phyloP scores from a whole-genome alignment of 2,329 filamentous ascomycete genomes.

The Cladosporium sp. region DNA sequence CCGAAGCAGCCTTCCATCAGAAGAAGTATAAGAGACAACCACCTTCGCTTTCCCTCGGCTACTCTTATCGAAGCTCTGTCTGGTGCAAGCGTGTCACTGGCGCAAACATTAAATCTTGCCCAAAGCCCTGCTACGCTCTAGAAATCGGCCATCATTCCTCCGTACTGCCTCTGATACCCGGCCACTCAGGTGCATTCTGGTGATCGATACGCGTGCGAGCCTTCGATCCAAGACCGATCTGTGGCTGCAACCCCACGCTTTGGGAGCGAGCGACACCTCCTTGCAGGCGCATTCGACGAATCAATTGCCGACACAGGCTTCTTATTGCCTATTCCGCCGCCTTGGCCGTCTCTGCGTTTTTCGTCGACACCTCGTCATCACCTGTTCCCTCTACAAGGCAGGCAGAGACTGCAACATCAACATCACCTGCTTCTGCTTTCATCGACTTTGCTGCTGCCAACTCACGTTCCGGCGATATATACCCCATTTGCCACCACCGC shows the following conservation, averaged over 20 bases:
- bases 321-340: constrained; percentile 3
- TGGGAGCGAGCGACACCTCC: not conserved
- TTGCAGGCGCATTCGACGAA: constrained; percentile 2
- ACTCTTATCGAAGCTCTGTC: constrained; percentile 1
- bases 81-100: not conserved
- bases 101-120: not conserved
- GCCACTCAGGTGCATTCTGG: not conserved
- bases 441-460: not conserved
- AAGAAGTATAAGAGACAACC: not conserved
- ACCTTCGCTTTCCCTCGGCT: not conserved
- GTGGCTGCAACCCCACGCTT: constrained; percentile 4
- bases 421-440: not conserved
- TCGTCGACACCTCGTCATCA: constrained; percentile 1
- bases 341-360: constrained; percentile 11
- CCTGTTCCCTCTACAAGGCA: not conserved
- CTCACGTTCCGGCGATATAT: not conserved
- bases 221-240: constrained; percentile 5
- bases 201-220: not conserved
- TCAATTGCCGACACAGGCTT: constrained; percentile 10
- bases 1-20: not conserved
- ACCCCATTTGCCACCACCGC: not conserved
- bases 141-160: constrained; percentile 3
- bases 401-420: not conserved
- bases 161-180: not conserved
- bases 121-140: not conserved